Conservation (phyloP, 169 alveolate genomes). For the Plasmodium vivax region DNA sequence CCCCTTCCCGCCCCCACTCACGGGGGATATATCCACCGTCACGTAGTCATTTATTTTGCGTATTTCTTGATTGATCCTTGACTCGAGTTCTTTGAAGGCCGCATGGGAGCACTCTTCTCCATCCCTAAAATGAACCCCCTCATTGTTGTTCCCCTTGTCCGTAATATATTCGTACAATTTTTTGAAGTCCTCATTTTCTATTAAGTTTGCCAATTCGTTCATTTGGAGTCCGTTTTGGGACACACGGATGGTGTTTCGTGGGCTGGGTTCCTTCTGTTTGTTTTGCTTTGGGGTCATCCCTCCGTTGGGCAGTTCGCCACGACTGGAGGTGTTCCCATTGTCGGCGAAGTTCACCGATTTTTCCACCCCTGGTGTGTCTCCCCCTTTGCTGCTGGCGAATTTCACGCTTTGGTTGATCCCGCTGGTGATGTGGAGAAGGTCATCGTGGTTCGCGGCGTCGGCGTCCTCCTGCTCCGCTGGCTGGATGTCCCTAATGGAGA, state of each 20-base stretch:
- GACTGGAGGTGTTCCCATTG: neutral
- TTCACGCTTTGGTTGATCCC: neutral
- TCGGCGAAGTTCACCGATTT: neutral
- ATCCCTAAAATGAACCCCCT: neutral
- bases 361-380: neutral
- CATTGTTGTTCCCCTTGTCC: constrained; percentile 12
- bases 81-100: neutral
- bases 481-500: constrained; percentile 26
- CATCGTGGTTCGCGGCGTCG: no score
- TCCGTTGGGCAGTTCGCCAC: neutral
- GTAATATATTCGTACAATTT: constrained; percentile 31
- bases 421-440: neutral
- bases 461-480: neutral
- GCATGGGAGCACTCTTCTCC: neutral
- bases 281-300: neutral
- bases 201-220: constrained; percentile 8
- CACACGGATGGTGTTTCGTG: neutral
- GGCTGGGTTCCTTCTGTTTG: neutral
- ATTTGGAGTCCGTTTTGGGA: neutral
- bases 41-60: constrained; percentile 26
- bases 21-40: constrained; percentile 8
- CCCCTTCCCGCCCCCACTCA: neutral
- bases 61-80: constrained; percentile 10
- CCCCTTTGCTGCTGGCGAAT: neutral
- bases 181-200: constrained; percentile 39